phyloP scores from a whole-genome alignment of 495 filamentous ascomycete genomes.

The Aspergillus taichungensis region DNA sequence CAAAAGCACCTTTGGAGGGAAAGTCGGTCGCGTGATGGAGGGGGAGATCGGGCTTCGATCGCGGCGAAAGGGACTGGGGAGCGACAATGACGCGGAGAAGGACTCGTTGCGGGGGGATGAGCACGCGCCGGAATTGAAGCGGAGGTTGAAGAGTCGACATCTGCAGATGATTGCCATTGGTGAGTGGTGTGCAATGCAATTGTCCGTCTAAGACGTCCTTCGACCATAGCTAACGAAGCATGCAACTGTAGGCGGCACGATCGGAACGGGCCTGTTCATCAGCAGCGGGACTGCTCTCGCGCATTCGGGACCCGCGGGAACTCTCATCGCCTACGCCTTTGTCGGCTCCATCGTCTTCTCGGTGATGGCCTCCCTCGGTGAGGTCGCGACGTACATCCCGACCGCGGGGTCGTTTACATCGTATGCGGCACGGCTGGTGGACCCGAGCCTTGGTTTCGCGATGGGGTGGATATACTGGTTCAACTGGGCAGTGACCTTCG shows the following conservation, averaged over 20 bases:
- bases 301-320: conserved; percentile 52
- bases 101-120: not conserved
- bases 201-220: not conserved
- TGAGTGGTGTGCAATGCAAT: not conserved
- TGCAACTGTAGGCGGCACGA: conserved; percentile 47
- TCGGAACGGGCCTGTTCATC: conserved; percentile 66
- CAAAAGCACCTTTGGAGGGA: too few relatives aligned
- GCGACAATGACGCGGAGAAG: not conserved
- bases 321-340: conserved; percentile 52
- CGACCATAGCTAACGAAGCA: not conserved
- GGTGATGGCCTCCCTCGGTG: conserved; percentile 42
- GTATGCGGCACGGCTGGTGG: conserved; percentile 58
- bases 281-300: conserved; percentile 56
- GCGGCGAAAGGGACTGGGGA: too few relatives aligned
- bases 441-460: conserved; percentile 60
- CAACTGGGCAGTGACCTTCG: conserved; percentile 46
- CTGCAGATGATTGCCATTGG: conserved; percentile 59
- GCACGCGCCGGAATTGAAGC: conserved; percentile 21
- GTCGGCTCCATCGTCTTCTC: conserved; percentile 47
- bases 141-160: conserved; percentile 55
- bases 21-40: too few relatives aligned
- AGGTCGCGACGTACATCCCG: conserved; percentile 66
- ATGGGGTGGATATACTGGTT: conserved; percentile 66
- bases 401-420: conserved; percentile 59
- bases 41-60: too few relatives aligned